Evolutionary conservation across 768 basidiomycete genomes (phyloP).

Genomic region (Lentinus tigrinus): DNA sequence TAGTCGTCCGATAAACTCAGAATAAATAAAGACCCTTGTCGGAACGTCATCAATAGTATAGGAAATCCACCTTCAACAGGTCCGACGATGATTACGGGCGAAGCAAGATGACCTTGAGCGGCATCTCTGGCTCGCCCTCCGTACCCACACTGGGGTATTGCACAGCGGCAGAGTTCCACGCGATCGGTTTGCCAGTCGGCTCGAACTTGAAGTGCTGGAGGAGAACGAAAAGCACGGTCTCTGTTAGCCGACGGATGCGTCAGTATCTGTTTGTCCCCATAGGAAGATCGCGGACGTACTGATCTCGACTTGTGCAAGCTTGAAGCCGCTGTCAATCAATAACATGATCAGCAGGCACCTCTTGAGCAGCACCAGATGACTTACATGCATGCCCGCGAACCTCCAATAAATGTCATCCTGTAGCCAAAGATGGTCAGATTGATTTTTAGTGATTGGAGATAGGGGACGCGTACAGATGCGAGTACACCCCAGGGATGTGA

Average conservation of each 20-base stretch:
- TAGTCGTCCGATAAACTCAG: no score
- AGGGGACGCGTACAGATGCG: constrained; percentile 13
- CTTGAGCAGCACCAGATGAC: background rate
- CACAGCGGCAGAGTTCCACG: constrained; percentile 19
- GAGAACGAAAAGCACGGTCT: constrained; percentile 13
- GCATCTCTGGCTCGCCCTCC: constrained; percentile 13
- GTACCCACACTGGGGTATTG: constrained; percentile 18
- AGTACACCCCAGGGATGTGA: constrained; percentile 19
- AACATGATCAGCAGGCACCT: background rate
- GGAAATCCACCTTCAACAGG: no score
- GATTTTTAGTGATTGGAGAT: background rate
- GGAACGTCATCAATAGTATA: no score
- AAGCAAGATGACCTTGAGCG: constrained; percentile 15
- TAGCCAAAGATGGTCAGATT: background rate
- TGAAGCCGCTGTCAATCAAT: constrained; percentile 14
- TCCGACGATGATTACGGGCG: background rate
- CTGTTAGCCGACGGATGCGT: background rate
- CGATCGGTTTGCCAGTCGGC: constrained; percentile 13
- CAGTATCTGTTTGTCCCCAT: no score
- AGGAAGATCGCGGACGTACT: background rate
- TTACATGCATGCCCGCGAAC: constrained; percentile 14
- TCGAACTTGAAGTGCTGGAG: constrained; percentile 20
- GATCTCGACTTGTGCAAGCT: constrained; percentile 17
- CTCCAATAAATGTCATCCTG: constrained; percentile 19
- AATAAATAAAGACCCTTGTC: no score